phyloP scores from a whole-genome alignment of 148 eudicot species.

The Rhododendron ovatum region DNA sequence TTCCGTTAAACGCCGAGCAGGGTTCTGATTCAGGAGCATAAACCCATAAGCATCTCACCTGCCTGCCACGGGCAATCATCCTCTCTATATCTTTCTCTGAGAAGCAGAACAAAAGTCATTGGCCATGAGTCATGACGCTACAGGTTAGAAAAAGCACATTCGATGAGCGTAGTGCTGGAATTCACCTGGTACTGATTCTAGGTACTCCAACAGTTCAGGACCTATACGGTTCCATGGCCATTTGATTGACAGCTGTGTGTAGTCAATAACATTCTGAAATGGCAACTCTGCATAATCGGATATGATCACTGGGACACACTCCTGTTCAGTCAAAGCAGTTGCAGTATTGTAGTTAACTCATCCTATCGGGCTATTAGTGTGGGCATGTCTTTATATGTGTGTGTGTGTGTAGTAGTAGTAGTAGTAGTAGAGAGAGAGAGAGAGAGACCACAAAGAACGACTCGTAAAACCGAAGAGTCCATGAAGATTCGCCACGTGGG shows the following conservation, averaged over 20 bases:
- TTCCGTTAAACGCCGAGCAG: constrained; percentile 79
- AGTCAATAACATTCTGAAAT: constrained; percentile 82
- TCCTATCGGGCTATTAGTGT: not conserved
- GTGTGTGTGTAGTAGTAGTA: too few species aligned
- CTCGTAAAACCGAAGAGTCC: constrained; percentile 97
- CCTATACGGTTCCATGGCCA: constrained; percentile 86
- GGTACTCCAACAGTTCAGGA: constrained; percentile 68
- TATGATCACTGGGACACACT: constrained; percentile 88
- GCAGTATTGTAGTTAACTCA: not conserved
- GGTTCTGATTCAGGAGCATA: constrained; percentile 71
- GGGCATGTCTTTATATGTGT: not conserved
- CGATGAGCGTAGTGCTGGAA: not conserved
- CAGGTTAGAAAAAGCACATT: not conserved
- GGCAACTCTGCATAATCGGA: constrained; percentile 93
- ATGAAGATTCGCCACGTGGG: constrained; percentile 98
- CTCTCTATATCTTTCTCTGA: constrained; percentile 74
- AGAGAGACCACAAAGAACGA: constrained; percentile 88
- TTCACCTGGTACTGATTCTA: constrained; percentile 85
- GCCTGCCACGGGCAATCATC: constrained; percentile 72
- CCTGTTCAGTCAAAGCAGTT: constrained; percentile 38
- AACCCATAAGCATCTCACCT: constrained; percentile 72
- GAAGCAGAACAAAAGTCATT: constrained; percentile 9
- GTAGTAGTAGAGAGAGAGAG: constrained; percentile 27
- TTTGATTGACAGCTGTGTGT: constrained; percentile 78
- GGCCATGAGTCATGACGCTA: not conserved